A percentile compares a stretch with the other conserved stretches of the same genome.
Evolutionary conservation across 139 green algal species (phyloP).

Genomic region (Volvox africanus): DNA sequence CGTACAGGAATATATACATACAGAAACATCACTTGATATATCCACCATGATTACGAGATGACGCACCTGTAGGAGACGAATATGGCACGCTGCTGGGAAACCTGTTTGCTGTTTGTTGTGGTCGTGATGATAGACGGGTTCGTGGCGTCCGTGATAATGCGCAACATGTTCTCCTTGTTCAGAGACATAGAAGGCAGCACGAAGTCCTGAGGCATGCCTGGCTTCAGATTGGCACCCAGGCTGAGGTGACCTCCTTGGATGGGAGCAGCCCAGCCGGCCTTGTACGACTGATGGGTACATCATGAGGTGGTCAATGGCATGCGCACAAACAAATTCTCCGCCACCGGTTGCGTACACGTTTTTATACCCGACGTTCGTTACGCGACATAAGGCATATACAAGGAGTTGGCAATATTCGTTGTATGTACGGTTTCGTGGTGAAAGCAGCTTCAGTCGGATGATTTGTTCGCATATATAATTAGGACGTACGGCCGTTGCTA

Average conservation of each 20-base stretch:
- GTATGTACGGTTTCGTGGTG: too few relatives aligned
- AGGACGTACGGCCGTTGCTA: too few relatives aligned
- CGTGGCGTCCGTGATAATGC: not conserved
- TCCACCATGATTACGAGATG: too few relatives aligned
- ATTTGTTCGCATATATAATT: too few relatives aligned
- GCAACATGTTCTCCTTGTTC: slow-evolving; percentile 2
- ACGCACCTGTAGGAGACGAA: not conserved
- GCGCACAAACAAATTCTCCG: too few relatives aligned
- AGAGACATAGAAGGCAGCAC: not conserved
- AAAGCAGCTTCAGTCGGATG: not conserved
- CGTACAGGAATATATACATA: too few relatives aligned
- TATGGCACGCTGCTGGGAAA: not conserved
- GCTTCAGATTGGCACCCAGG: not conserved
- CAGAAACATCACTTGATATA: too few relatives aligned
- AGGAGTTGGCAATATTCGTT: too few relatives aligned
- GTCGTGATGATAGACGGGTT: not conserved
- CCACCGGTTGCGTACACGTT: too few relatives aligned
- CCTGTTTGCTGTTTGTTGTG: not conserved
- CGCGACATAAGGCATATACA: too few relatives aligned
- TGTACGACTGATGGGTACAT: not conserved
- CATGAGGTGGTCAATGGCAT: too few relatives aligned
- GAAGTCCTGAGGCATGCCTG: not conserved
- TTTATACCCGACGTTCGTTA: too few relatives aligned
- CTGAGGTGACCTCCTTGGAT: not conserved
- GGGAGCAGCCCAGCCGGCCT: not conserved